Conservation (phyloP, 1,139 yeast genomes). For the Arxiozyma slooffiae region DNA sequence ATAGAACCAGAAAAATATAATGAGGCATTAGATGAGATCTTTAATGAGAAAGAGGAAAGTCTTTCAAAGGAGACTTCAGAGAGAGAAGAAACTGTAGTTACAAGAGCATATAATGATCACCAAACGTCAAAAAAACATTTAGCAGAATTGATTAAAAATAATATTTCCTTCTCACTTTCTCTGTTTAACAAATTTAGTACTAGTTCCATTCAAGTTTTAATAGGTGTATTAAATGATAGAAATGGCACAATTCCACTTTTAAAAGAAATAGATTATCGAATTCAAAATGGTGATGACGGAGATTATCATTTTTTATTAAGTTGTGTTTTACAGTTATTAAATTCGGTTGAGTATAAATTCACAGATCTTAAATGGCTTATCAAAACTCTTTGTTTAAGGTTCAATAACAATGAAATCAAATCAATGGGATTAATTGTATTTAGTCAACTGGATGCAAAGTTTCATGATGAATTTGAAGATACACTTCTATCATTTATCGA, state of each 20-base stretch:
- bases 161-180: constrained; percentile 14
- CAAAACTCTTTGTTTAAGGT: constrained; percentile 17
- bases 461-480: constrained; percentile 13
- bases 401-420: constrained; percentile 15
- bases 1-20: constrained; percentile 10
- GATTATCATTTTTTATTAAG: constrained; percentile 16
- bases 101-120: constrained; percentile 25
- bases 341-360: constrained; percentile 18
- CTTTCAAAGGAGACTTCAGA: background rate
- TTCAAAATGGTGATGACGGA: constrained; percentile 16
- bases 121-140: constrained; percentile 16
- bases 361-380: constrained; percentile 18
- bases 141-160: constrained; percentile 9
- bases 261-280: constrained; percentile 14
- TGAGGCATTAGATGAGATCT: constrained; percentile 11
- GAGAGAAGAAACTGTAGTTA: constrained; percentile 17
- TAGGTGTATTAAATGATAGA: constrained; percentile 16
- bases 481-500: constrained; percentile 16
- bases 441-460: constrained; percentile 14
- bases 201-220: constrained; percentile 16
- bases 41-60: background rate
- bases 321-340: constrained; percentile 17
- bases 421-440: constrained; percentile 21
- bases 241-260: constrained; percentile 15
- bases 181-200: constrained; percentile 16